Conservation (phyloP, 306 rosid genomes). For the Citrullus mucosospermus region DNA sequence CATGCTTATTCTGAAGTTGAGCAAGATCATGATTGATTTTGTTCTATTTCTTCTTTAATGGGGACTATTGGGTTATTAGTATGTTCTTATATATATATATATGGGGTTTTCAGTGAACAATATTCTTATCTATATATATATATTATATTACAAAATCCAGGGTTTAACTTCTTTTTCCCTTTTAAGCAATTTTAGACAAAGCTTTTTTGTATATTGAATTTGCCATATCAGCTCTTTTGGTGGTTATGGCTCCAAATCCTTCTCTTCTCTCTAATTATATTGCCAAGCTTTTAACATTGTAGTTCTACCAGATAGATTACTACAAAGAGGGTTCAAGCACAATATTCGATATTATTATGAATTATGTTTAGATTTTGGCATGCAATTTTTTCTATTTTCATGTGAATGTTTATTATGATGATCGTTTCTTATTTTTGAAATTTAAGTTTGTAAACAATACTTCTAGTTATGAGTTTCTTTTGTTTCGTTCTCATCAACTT, state of each 20-base stretch:
- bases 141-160: not conserved
- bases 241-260: not conserved
- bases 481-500: too few species aligned
- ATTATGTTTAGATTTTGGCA: not conserved
- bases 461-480: too few species aligned
- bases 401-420: too few species aligned
- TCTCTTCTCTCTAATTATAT: not conserved
- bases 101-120: not conserved
- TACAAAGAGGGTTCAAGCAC: too few species aligned
- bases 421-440: too few species aligned
- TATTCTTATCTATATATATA: not conserved
- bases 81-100: not conserved
- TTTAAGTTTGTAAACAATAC: too few species aligned
- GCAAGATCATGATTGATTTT: constrained; percentile 60
- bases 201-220: not conserved
- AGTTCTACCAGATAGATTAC: not conserved
- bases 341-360: too few species aligned
- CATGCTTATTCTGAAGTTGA: constrained; percentile 84
- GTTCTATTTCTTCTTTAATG: not conserved
- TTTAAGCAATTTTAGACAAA: not conserved
- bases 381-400: too few species aligned
- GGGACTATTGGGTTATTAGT: not conserved
- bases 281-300: not conserved
- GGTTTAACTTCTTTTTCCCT: not conserved
- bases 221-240: not conserved